Evolutionary conservation across 129 eudicot genomes (phyloP), one percentile per base, ranked within the genome.

Genomic region (Saussurea involucrata): DNA sequence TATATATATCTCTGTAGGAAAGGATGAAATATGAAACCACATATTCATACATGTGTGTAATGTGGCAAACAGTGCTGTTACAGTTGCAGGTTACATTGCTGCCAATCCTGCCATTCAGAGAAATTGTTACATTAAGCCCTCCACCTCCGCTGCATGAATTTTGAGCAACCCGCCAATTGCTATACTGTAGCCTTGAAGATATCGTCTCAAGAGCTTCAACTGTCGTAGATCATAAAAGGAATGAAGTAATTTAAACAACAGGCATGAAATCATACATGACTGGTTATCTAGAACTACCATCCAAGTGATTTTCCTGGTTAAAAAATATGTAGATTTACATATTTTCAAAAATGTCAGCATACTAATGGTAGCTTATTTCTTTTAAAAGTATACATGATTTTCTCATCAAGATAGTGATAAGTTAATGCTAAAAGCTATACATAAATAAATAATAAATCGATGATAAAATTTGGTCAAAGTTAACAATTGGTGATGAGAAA

Each of bases 81-180:
- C 99, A 92, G 71, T 71, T 71, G 73, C 99, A 95, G 31, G 82
- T 87, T 65, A 95, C 94, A 63, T 68, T 73, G 80, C 93, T 87
- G 32, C 81, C 22, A 55, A 82, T 40, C 5, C 12, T 40, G 63
- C 64, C 69, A 24, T 66, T 25, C n/a, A 0, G 0, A 44, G 36
- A 8, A 13, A 13, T 0, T 32, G 83, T 80, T 77, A 1, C 2
- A 68, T 87, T 87, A 58, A 87, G 85, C 49, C 76, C 88, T 9
- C 72, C 76, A 55, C 87, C 83, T 21, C 77, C 77, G 28, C 36
- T 72, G 87, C 98, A 94, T 72, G 96, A 86, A 69, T 74, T 57
- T 69, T 57, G 76, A 74, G 79, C 86, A 72, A 88, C 68, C 70
- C 5, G 81, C 97, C 97, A 89, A 63, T 83, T 31, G 68, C 3